Base-by-base conservation (phyloP, 768 basidiomycete species). In the Boletus subparvulus region DNA sequence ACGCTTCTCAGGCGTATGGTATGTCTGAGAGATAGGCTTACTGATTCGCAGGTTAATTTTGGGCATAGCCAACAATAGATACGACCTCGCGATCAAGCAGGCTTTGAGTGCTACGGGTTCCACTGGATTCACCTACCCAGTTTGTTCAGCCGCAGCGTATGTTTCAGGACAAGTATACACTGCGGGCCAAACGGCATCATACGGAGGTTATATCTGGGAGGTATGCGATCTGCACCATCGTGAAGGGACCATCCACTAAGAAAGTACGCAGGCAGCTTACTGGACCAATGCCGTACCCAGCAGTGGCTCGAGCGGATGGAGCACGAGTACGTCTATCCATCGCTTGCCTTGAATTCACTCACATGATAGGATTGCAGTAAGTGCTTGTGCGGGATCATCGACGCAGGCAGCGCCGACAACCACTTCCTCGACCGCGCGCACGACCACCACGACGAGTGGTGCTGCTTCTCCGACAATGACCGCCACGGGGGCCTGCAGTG, bases 61-160 rank as follows among this genome's bases (percentile, higher is more conserved):
- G 55, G 54, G 21, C n/a, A 10, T 48, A 76, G 86, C 75, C 30
- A 88, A 88, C 64, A 71, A 75, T 55, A 79, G 82, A 30, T 88
- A 79, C 60, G 84, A 87, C 62, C 66, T 78, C 16, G 81, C 78
- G 7, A 81, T 87, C 57, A 88, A 89, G 72, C 78, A 80, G 55
- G 77, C 81, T 28, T 74, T 88, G 37, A 69, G 72, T 14, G 80
- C 81, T 14, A 82, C 85, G 36, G 85, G 86, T 46, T 84, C 85
- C n/a, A 83, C 82, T 17, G 85, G 86, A 9, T 88, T 88, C 69
- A 82, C 80, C 3, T 87, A 77, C 70, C 84, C 85, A 16, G 60
- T 80, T 49, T 88, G 85, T 65, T 76, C 80, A 40, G 83, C 85
- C 11, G 74, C 83, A 17, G 77, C 82, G 0, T 88, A 71, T 62